Conservation (phyloP, 129 eudicot genomes). For the Arctium minus region DNA sequence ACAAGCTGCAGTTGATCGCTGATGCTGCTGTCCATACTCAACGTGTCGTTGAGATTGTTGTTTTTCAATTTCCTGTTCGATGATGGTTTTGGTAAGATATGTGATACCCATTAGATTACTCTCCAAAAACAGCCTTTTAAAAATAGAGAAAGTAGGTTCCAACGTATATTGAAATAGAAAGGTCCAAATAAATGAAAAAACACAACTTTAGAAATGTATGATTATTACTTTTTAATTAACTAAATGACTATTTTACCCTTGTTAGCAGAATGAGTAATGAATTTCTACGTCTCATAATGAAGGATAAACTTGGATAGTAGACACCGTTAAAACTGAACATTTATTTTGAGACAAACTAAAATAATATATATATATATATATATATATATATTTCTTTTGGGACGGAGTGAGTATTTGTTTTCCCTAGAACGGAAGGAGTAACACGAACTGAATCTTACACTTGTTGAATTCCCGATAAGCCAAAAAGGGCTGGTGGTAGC, state of each 20-base stretch:
- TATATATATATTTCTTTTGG: neutral
- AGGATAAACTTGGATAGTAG: neutral
- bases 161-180: neutral
- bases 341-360: too few species aligned
- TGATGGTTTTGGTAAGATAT: neutral
- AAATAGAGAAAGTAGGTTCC: neutral
- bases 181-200: neutral
- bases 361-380: too few species aligned
- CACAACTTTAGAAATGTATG: neutral
- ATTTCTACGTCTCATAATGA: neutral
- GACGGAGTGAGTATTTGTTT: neutral
- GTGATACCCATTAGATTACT: neutral
- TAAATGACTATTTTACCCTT: too few species aligned
- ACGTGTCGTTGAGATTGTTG: conserved; percentile 59
- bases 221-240: neutral
- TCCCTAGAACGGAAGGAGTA: neutral
- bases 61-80: conserved; percentile 62
- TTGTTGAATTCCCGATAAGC: conserved; percentile 67
- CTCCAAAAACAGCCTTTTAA: neutral
- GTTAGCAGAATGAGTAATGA: neutral
- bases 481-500: conserved; percentile 55
- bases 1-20: conserved; percentile 52
- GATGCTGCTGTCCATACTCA: conserved; percentile 51
- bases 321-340: too few species aligned
- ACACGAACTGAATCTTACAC: conserved; percentile 51